phyloP scores from a whole-genome alignment of 441 rosid species.

The Euphorbia corollata region DNA sequence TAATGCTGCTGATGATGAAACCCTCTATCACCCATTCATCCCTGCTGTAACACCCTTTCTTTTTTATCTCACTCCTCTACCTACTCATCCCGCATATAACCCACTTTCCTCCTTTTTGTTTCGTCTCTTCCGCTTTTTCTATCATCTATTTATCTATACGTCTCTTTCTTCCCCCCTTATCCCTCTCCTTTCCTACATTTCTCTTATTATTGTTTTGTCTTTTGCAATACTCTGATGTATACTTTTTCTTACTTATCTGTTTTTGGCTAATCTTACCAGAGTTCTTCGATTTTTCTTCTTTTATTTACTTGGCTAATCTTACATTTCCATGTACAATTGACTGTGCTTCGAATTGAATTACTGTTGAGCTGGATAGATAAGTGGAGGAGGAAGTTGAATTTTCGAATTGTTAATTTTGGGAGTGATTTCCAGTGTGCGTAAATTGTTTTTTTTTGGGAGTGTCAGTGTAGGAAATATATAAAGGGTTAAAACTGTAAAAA shows the following conservation, averaged over 20 bases:
- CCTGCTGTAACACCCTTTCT: background rate
- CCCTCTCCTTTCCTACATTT: background rate
- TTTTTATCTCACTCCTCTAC: background rate
- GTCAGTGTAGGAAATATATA: background rate
- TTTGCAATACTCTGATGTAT: background rate
- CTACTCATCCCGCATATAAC: background rate
- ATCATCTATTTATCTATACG: background rate
- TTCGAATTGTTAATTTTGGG: background rate
- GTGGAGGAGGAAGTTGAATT: background rate
- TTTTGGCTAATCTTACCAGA: background rate
- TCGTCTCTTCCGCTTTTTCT: background rate
- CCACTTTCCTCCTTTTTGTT: background rate
- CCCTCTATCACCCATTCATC: background rate
- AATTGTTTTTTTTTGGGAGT: background rate
- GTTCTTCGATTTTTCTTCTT: background rate
- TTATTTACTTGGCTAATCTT: background rate
- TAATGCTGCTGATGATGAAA: background rate
- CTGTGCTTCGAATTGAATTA: background rate
- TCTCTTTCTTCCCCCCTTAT: background rate
- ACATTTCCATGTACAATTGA: slow-evolving; percentile 1
- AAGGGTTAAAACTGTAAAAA: background rate
- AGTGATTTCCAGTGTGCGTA: background rate
- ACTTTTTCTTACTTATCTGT: background rate
- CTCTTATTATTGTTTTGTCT: background rate
- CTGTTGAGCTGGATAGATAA: background rate